Evolutionary conservation across 2,329 filamentous ascomycete species (phyloP), one percentile per base, ranked within the genome.

Genomic region (Bipolaris oryzae): DNA sequence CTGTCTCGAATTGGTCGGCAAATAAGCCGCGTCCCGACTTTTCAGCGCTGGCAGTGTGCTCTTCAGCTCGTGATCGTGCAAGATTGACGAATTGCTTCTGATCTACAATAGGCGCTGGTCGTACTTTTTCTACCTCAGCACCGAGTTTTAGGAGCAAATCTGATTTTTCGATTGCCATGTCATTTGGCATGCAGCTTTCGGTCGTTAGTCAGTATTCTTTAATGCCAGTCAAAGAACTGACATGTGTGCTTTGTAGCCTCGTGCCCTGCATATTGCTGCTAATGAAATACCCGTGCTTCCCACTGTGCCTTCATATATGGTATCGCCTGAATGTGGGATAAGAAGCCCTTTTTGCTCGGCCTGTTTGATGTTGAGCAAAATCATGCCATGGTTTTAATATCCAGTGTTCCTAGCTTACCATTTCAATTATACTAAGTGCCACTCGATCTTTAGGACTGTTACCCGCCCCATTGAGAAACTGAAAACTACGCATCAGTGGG

Each of bases 231-330:
- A 18, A 23, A 46, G 25, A 38, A 72, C 81, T 64, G 78, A 87
- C 84, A 99, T 98, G 77, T 98, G 91, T 31, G 92, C 92, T 63
- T 89, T 85, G 79, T 98, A 98, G 33, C 95, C 95, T 75, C 88
- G 85, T 20, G 95, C 93, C 66, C 93, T 85, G 47, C 92, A 93
- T 48, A 99, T 86, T 0, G 91, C 91, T 2, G 95, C 95, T 9
- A 99, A 83, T 15, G 93, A 97, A 68, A 99, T 98, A 20, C 95
- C 95, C 0, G 95, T 99, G 73, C 91, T 96, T 57, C 95, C 95
- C 15, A 96, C 93, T 1, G 95, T 99, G 63, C 95, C 95, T 80
- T 99, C 95, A 77, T 98, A 99, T 70, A 99, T 92, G 41, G 91
- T 96, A 75, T 99, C 95, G 59, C 94, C 94, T 20, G 89, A 88